Conservation (phyloP, 306 rosid species). For the Lagenaria siceraria region DNA sequence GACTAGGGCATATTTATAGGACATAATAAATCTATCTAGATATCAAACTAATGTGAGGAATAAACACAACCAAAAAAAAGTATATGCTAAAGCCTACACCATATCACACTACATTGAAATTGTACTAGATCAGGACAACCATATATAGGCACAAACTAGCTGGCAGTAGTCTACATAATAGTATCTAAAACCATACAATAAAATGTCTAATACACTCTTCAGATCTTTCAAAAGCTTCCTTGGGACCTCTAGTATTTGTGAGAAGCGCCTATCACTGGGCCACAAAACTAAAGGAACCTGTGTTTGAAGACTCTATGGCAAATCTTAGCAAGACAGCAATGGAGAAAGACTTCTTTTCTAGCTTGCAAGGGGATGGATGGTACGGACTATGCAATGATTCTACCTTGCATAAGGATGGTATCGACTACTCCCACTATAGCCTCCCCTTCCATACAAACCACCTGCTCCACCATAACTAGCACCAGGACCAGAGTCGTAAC, state of each 20-base stretch:
- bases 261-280: constrained; percentile 24
- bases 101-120: constrained; percentile 3
- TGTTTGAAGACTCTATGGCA: constrained; percentile 25
- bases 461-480: constrained; percentile 47
- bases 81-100: constrained; percentile 9
- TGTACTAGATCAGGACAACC: constrained; percentile 3
- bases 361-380: constrained; percentile 19
- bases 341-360: constrained; percentile 30
- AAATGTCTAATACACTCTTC: constrained; percentile 25
- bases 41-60: constrained; percentile 2
- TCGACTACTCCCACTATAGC: constrained; percentile 57
- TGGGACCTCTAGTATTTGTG: constrained; percentile 24
- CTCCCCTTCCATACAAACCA: constrained; percentile 55
- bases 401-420: constrained; percentile 51
- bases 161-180: constrained; percentile 9
- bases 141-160: constrained; percentile 10
- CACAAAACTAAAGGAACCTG: constrained; percentile 36
- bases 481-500: constrained; percentile 44
- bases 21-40: constrained; percentile 7
- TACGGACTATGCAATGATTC: constrained; percentile 26
- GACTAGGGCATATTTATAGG: neutral
- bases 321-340: constrained; percentile 28
- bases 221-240: constrained; percentile 18
- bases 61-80: neutral
- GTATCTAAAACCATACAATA: constrained; percentile 16